Evolutionary conservation across 1,284 basidiomycete genomes (phyloP).

Genomic region (Ustilago esculenta): DNA sequence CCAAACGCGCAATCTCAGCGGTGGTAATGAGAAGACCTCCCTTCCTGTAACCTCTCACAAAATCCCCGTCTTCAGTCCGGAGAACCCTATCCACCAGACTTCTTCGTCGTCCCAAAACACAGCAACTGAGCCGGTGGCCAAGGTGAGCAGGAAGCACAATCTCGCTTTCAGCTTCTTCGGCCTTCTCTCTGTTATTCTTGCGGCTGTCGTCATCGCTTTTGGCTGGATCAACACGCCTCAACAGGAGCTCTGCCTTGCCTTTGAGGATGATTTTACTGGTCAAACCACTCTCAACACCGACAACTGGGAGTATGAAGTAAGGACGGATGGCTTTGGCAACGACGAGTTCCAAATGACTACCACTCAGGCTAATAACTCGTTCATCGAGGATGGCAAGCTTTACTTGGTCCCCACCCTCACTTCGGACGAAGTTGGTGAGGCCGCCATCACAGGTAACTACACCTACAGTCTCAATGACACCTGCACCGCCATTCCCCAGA

Average conservation of each 20-base stretch:
- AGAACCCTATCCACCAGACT: neutral
- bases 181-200: slow-evolving; percentile 19
- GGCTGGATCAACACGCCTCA: slow-evolving; percentile 35
- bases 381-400: slow-evolving; percentile 77
- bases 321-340: slow-evolving; percentile 86
- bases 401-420: slow-evolving; percentile 87
- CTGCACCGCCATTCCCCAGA: slow-evolving; percentile 74
- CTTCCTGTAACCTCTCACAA: slow-evolving; percentile 2
- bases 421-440: slow-evolving; percentile 76
- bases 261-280: slow-evolving; percentile 25
- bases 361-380: slow-evolving; percentile 78
- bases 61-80: slow-evolving; percentile 7
- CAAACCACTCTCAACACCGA: slow-evolving; percentile 21
- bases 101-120: slow-evolving; percentile 15
- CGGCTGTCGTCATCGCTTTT: slow-evolving; percentile 27
- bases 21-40: slow-evolving; percentile 13
- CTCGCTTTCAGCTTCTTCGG: slow-evolving; percentile 32
- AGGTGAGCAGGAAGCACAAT: slow-evolving; percentile 21
- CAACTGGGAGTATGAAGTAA: slow-evolving; percentile 78
- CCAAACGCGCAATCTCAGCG: slow-evolving; percentile 7
- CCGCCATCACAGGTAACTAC: slow-evolving; percentile 75
- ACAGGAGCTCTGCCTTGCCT: slow-evolving; percentile 24
- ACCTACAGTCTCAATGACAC: slow-evolving; percentile 81
- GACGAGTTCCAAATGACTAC: slow-evolving; percentile 90
- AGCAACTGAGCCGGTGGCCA: slow-evolving; percentile 4